These are phyloP conservation scores for Orbilia oligospora DNA, from an alignment of 2,329 filamentous ascomycete genomes.

Conservation along the genomic window DNA sequence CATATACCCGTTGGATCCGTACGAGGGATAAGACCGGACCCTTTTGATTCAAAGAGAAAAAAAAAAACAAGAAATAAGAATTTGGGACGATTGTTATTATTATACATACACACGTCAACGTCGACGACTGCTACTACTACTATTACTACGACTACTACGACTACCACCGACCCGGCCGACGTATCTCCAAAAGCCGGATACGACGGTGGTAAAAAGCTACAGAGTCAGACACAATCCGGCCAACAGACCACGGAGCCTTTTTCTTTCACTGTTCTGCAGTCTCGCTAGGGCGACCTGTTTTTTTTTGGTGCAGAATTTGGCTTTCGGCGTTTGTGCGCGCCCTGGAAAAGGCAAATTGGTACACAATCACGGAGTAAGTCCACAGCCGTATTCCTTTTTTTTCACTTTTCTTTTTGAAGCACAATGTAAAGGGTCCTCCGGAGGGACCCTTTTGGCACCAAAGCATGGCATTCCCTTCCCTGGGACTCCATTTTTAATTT, in stretches of 20 bases:
- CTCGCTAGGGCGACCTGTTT: not conserved
- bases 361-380: conserved; percentile 56
- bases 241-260: conserved; percentile 55
- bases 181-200: conserved; percentile 55
- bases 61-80: too few species aligned
- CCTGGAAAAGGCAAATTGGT: conserved; percentile 53
- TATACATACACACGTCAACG: conserved; percentile 47
- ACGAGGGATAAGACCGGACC: not conserved
- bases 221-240: conserved; percentile 40
- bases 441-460: not conserved
- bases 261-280: conserved; percentile 20
- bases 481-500: conserved; percentile 41
- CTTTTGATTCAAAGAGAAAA: too few species aligned
- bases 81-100: too few species aligned
- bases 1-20: conserved; percentile 59
- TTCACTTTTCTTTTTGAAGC: not conserved
- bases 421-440: conserved; percentile 2
- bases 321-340: conserved; percentile 60
- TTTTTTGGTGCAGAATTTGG: conserved; percentile 38
- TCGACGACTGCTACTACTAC: conserved; percentile 9
- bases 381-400: conserved; percentile 48
- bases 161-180: conserved; percentile 20
- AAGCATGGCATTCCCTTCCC: conserved; percentile 51
- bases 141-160: too few species aligned
- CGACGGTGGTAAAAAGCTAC: conserved; percentile 55